Evolutionary conservation across 805 yeast species (phyloP).

Genomic region (Spathaspora arborariae): DNA sequence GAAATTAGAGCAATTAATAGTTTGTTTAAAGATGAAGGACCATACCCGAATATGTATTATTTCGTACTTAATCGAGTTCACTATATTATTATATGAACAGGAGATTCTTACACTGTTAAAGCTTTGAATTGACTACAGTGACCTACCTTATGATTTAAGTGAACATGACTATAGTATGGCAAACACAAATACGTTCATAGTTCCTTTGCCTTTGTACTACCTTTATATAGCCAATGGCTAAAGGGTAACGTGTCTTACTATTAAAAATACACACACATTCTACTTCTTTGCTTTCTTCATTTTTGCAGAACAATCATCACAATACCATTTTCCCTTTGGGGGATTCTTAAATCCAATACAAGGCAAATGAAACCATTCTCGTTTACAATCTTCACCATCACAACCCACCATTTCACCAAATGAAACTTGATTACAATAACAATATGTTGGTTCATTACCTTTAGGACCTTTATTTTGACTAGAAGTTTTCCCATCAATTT

Average conservation of each 20-base stretch:
- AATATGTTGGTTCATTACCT: conserved; percentile 72
- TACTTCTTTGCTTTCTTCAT: conserved; percentile 9
- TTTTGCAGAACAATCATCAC: conserved; percentile 23
- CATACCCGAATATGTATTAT: background rate
- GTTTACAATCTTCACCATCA: conserved; percentile 87
- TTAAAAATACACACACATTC: background rate
- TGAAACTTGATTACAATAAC: conserved; percentile 95
- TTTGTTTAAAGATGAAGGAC: background rate
- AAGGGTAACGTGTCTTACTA: too few relatives aligned
- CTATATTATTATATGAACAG: background rate
- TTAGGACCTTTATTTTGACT: background rate
- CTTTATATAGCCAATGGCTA: too few relatives aligned
- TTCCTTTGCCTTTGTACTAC: too few relatives aligned
- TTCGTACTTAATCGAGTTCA: background rate
- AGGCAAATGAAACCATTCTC: conserved; percentile 95
- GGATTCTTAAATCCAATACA: conserved; percentile 84
- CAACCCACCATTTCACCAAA: conserved; percentile 99
- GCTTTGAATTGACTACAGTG: background rate
- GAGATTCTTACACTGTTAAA: background rate
- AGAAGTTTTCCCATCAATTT: background rate
- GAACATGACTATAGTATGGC: too few relatives aligned
- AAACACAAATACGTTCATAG: too few relatives aligned
- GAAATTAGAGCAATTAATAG: background rate
- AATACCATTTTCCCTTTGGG: conserved; percentile 60
- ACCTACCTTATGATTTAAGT: too few relatives aligned